These are phyloP conservation scores for Nakaseomyces delphensis DNA, from an alignment of 1,139 yeast genomes.

Conservation along the genomic window DNA sequence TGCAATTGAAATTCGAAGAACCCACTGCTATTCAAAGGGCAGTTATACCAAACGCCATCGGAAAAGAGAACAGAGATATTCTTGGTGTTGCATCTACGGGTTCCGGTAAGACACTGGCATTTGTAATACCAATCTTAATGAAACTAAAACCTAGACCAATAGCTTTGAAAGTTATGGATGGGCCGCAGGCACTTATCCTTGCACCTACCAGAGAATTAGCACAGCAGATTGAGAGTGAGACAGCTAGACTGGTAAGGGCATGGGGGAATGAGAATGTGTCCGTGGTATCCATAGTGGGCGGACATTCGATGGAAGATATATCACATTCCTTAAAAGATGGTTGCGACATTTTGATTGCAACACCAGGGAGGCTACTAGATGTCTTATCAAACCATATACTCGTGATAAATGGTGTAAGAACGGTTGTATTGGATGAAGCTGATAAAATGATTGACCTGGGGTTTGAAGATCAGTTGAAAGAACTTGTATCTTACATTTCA, in stretches of 20 bases:
- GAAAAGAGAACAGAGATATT: conserved; percentile 45
- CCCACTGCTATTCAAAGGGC: conserved; percentile 94
- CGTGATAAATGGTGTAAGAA: conserved; percentile 52
- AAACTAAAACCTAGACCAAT: conserved; percentile 36
- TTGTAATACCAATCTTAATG: conserved; percentile 61
- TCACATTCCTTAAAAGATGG: conserved; percentile 52
- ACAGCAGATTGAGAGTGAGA: conserved; percentile 67
- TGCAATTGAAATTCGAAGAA: conserved; percentile 39
- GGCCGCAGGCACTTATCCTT: conserved; percentile 59
- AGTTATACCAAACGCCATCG: conserved; percentile 64
- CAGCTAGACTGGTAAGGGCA: conserved; percentile 41
- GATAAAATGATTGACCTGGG: conserved; percentile 95
- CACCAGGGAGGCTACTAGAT: conserved; percentile 87
- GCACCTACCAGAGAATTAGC: conserved; percentile 96
- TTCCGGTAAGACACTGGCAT: conserved; percentile 87
- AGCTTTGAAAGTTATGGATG: conserved; percentile 39
- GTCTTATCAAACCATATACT: conserved; percentile 60
- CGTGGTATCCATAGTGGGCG: conserved; percentile 75
- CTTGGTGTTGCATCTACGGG: conserved; percentile 96
- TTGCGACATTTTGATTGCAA: conserved; percentile 78
- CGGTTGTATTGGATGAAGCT: conserved; percentile 82
- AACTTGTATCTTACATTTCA: conserved; percentile 37
- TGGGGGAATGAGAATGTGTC: conserved; percentile 33
- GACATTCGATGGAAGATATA: conserved; percentile 75
- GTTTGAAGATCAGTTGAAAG: conserved; percentile 69